Base-by-base conservation (phyloP, 768 basidiomycete species). In the Suillus clintonianus region DNA sequence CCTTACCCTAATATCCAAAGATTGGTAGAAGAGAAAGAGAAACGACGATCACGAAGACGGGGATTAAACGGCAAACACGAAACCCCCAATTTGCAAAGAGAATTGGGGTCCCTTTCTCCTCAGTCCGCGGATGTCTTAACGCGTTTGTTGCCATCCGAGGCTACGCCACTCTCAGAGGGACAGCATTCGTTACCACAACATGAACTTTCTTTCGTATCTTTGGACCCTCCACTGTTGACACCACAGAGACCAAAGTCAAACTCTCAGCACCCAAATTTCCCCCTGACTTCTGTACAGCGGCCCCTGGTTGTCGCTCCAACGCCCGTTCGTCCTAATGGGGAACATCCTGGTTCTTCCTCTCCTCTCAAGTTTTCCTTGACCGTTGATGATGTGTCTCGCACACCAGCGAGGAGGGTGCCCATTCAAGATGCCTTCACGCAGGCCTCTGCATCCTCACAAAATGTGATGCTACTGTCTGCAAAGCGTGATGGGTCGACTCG, bases 331-430 rank as follows among this genome's bases (percentile, higher is more conserved):
- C 68, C 67, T 30, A 68, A 59, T 39, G 55, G 36, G 34, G 37
- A 41, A 47, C 5, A 59, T 39, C 50, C 41, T 36, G 67, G 62
- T 58, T 56, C 64, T 41, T 60, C 65, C 32, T 76, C 79, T 19
- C 76, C 78, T n/a, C 47, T 71, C 66, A 70, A 81, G 74, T 66
- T 74, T 71, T 62, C 77, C 69, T 54, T 68, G 75, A 62, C 75
- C 71, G 59, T 61, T 68, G 50, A 82, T 54, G 81, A 85, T 45
- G 71, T 77, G 11, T 67, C 71, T 57, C 82, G 82, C 48, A 87
- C 89, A 5, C 90, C 90, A 45, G 89, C 90, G 2, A 83, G 85
- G 54, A 82, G 90, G 63, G 83, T 91, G 56, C 83, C 85, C 17
- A 80, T 90, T 7, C 75, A 80, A 43, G 75, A 86, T 65, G 85